phyloP scores from a whole-genome alignment of 176 grass and related monocot genomes.

The Areca catechu region DNA sequence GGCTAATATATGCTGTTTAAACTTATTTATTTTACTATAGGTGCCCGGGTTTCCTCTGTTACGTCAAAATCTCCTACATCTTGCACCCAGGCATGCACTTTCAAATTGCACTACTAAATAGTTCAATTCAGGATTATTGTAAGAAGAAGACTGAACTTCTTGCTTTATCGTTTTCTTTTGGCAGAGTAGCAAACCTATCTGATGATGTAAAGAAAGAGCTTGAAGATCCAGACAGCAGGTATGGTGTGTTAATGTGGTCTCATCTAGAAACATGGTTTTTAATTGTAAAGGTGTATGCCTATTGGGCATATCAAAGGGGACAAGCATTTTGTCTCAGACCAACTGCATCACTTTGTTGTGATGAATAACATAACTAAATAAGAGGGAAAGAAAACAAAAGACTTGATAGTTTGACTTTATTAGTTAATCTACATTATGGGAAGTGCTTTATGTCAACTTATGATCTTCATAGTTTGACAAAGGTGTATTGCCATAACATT shows the following conservation, averaged over 20 bases:
- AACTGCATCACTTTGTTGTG: no score
- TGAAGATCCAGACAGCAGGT: slow-evolving; percentile 92
- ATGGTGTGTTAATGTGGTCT: background rate
- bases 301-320: no score
- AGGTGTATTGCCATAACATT: no score
- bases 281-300: no score
- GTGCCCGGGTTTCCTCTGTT: slow-evolving; percentile 55
- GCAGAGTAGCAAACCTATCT: slow-evolving; percentile 56
- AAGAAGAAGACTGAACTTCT: background rate
- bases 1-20: background rate
- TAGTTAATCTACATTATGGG: no score
- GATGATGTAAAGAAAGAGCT: slow-evolving; percentile 53
- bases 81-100: slow-evolving; percentile 52
- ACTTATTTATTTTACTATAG: slow-evolving; percentile 22
- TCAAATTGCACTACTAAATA: background rate
- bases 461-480: no score
- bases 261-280: background rate
- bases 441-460: no score
- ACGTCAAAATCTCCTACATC: slow-evolving; percentile 50
- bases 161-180: slow-evolving; percentile 4
- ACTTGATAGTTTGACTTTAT: no score
- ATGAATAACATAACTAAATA: no score
- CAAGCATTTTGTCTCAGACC: no score
- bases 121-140: background rate
- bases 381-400: no score